Evolutionary conservation across 2,329 filamentous ascomycete genomes (phyloP), one percentile per base, ranked within the genome.

Genomic region (Ascochyta koolunga): DNA sequence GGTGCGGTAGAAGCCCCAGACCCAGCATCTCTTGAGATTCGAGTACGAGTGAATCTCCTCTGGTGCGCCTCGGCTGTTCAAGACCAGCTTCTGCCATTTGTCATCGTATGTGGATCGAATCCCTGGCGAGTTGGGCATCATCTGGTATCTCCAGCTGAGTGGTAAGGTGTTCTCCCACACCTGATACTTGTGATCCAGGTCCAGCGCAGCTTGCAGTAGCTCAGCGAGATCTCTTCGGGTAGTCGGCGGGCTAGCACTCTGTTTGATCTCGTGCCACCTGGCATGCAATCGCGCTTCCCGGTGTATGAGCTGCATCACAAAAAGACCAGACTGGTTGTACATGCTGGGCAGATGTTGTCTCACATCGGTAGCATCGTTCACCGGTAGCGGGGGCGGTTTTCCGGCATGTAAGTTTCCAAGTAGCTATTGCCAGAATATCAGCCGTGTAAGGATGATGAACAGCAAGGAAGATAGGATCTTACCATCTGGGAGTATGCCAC

Each of bases 1-100:
- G 1, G 66, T 69, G n/a, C 68, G 65, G 45, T 65, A 72, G 53
- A 68, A 71, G 13, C 58, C 62, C 67, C 68, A 71, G 0, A 67
- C 56, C 61, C 65, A 72, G 21, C 59, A 63, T 39, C 45, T 47
- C 37, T 66, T 69, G 8, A 72, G 36, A 8, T 51, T 63, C 0
- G 55, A 36, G 42, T 70, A 69, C 1, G 54, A 51, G 40, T 70
- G 67, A 10, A 73, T 67, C 32, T 70, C 64, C 15, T 57, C 36
- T 0, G 70, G 69, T 6, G 67, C 67, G 10, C 69, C 70, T 1
- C 51, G 54, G 31, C 60, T 60, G 3, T 24, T 41, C 1, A 72
- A 39, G 2, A 73, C 29, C 2, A 72, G 57, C 18, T 60, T 55
- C 36, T 62, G 59, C 64, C 64, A 72, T 18, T 59, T 68, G 5